A percentile compares a stretch with the other conserved stretches of the same genome.
Conservation (phyloP, 176 grass and related monocot species). For the Chrysopogon serrulatus region DNA sequence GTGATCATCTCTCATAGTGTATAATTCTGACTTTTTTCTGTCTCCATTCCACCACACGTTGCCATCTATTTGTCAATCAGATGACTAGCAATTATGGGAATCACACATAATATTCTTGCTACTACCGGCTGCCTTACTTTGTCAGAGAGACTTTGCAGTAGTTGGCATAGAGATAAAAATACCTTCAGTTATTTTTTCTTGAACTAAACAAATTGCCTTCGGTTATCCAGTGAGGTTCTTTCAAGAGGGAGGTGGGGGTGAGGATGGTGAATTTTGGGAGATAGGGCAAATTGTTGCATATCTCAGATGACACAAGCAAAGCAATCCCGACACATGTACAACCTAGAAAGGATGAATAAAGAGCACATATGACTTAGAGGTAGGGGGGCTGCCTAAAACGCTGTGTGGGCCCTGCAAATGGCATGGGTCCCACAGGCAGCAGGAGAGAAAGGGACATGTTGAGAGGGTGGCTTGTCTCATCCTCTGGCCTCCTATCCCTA, state of each 20-base stretch:
- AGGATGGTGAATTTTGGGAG: neutral
- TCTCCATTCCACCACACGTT: neutral
- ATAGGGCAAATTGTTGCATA: conserved; percentile 35
- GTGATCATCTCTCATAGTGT: neutral
- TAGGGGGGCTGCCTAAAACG: neutral
- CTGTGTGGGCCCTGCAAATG: neutral
- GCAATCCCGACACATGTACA: conserved; percentile 36
- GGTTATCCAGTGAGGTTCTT: neutral
- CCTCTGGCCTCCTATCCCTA: conserved; percentile 22
- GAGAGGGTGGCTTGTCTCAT: conserved; percentile 57
- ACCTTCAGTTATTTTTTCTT: too few species aligned
- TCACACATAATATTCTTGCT: neutral
- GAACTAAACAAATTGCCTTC: too few species aligned
- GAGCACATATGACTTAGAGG: neutral
- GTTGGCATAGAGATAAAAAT: neutral
- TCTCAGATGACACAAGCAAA: conserved; percentile 2
- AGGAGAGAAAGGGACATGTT: conserved; percentile 28
- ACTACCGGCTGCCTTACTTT: neutral
- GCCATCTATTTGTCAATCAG: neutral
- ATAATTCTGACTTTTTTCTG: neutral
- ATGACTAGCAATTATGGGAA: neutral
- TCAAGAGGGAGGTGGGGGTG: too few species aligned
- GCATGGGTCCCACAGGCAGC: conserved; percentile 14
- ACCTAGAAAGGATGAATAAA: conserved; percentile 11
- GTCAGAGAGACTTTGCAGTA: neutral